phyloP scores from a whole-genome alignment of 768 basidiomycete genomes.

The Sporobolomyces phaffii region DNA sequence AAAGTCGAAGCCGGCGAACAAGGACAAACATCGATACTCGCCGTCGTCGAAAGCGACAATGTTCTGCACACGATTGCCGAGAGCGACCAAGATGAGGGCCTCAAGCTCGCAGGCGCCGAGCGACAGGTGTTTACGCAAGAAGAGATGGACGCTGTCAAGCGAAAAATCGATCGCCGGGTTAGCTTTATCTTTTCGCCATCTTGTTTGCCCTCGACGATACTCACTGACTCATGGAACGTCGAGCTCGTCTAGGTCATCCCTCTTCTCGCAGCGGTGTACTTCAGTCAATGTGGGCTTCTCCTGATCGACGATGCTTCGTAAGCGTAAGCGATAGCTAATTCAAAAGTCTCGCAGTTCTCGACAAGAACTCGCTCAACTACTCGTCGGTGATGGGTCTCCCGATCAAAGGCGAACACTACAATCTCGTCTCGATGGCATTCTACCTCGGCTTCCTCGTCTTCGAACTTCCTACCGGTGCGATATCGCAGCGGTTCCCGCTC shows the following conservation, averaged over 20 bases:
- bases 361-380: constrained; percentile 4
- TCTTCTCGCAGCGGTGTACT: constrained; percentile 16
- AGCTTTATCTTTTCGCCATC: not conserved
- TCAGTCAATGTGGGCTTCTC: not conserved
- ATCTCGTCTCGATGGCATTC: constrained; percentile 51
- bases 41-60: not conserved
- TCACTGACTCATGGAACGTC: not conserved
- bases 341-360: not conserved
- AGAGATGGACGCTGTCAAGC: constrained; percentile 22
- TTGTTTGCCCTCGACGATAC: not conserved
- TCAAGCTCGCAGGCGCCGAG: constrained; percentile 4
- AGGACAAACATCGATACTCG: not conserved
- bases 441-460: constrained; percentile 3
- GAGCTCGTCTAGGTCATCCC: constrained; percentile 23
- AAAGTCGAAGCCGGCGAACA: not conserved
- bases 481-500: constrained; percentile 1
- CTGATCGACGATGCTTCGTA: no score
- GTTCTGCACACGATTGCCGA: constrained; percentile 2
- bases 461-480: not conserved
- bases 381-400: constrained; percentile 62
- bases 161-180: constrained; percentile 15
- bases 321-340: no score
- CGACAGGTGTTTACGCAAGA: constrained; percentile 13
- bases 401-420: constrained; percentile 54
- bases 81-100: constrained; percentile 15